These are phyloP conservation scores for Arachis monticola DNA, from an alignment of 331 rosid species.

Conservation along the genomic window DNA sequence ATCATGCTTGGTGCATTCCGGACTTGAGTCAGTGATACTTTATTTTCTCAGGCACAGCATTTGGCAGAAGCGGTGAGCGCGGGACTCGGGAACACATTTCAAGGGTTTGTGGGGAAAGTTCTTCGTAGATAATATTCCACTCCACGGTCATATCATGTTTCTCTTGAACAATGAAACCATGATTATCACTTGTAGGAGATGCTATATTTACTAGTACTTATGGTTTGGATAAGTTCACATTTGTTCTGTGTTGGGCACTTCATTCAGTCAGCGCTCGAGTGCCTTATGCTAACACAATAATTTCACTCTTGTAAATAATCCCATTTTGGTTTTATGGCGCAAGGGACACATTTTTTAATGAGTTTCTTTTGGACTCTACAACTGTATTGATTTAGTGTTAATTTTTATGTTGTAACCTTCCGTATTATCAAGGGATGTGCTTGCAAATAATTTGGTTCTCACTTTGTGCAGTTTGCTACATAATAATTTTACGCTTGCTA, in stretches of 20 bases:
- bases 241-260: not conserved
- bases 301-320: conserved; percentile 7
- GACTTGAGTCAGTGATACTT: conserved; percentile 30
- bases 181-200: conserved; percentile 24
- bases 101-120: conserved; percentile 66
- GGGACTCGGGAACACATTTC: conserved; percentile 82
- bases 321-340: not conserved
- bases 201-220: conserved; percentile 7
- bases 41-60: conserved; percentile 70
- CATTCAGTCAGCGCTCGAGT: not conserved
- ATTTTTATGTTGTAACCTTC: not conserved
- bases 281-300: not conserved
- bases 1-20: conserved; percentile 24
- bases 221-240: conserved; percentile 18
- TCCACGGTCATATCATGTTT: conserved; percentile 26
- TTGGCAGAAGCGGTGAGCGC: conserved; percentile 92
- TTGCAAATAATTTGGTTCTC: not conserved
- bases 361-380: not conserved
- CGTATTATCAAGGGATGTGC: not conserved
- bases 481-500: no score
- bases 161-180: conserved; percentile 17
- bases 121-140: conserved; percentile 45
- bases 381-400: not conserved
- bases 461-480: no score
- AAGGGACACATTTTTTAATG: not conserved